Conservation (phyloP, 1,284 basidiomycete species). For the Rhodotorula sp. region DNA sequence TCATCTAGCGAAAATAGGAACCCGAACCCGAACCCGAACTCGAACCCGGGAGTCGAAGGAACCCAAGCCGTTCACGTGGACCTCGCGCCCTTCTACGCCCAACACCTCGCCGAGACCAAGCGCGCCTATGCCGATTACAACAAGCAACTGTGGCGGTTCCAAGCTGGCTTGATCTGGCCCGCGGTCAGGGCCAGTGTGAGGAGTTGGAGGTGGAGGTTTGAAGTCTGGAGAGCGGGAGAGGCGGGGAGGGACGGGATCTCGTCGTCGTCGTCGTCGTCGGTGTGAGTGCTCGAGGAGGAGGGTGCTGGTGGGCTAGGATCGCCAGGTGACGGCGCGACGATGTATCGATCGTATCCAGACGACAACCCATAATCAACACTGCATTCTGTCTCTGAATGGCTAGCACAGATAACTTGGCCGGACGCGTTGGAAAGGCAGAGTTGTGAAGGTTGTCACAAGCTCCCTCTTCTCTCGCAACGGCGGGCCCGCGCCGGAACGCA, state of each 20-base stretch:
- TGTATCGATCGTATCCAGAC: no score
- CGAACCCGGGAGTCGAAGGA: neutral
- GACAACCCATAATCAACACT: no score
- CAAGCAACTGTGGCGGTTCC: slow-evolving; percentile 31
- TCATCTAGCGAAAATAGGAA: neutral
- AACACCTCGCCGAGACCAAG: slow-evolving; percentile 34
- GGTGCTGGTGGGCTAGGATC: neutral
- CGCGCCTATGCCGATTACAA: slow-evolving; percentile 38
- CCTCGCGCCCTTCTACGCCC: slow-evolving; percentile 34
- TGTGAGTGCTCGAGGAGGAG: neutral
- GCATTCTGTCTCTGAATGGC: no score
- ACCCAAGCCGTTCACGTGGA: slow-evolving; percentile 31
- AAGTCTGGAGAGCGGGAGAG: slow-evolving; percentile 30
- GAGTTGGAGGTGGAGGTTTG: slow-evolving; percentile 32
- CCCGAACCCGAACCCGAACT: neutral
- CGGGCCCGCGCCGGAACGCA: no score
- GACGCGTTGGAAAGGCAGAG: no score
- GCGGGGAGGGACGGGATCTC: neutral
- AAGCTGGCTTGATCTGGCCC: slow-evolving; percentile 31
- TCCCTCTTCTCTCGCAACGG: no score
- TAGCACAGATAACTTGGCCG: no score
- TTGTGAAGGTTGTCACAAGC: no score
- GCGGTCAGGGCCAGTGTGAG: slow-evolving; percentile 26
- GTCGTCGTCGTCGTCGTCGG: neutral
- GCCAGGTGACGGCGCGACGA: no score